Conservation (phyloP, 345 rosid genomes). For the Ricinus communis region DNA sequence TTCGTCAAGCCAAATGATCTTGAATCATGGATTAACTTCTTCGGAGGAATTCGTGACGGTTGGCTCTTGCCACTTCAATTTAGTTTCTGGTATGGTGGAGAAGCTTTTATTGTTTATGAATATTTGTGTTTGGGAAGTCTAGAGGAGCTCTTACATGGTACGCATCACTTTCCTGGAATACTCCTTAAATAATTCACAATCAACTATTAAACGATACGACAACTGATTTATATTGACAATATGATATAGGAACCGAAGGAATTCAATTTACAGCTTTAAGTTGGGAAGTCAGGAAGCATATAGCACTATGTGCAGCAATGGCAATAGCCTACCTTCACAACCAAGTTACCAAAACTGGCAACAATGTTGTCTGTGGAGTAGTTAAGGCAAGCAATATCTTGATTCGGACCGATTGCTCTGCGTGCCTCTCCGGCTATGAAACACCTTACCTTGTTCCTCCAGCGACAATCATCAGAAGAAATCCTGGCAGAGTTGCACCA, state of each 20-base stretch:
- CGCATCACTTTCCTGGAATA: background rate
- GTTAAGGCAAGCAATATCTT: constrained; percentile 34
- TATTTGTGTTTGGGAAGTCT: constrained; percentile 41
- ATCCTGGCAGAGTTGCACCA: constrained; percentile 29
- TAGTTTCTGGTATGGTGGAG: constrained; percentile 41
- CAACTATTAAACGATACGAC: too few species aligned
- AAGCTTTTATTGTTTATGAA: constrained; percentile 33
- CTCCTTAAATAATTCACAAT: background rate
- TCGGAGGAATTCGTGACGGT: constrained; percentile 21
- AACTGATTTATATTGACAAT: background rate
- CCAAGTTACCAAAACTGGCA: constrained; percentile 19
- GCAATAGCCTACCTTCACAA: constrained; percentile 33
- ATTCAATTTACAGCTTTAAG: constrained; percentile 29
- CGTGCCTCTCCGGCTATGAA: constrained; percentile 37
- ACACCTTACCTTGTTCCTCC: constrained; percentile 35
- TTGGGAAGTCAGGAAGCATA: constrained; percentile 23
- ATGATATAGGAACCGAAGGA: constrained; percentile 36
- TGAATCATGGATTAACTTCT: constrained; percentile 30
- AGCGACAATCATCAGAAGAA: constrained; percentile 28
- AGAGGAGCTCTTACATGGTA: constrained; percentile 43
- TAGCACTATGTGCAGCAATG: constrained; percentile 34
- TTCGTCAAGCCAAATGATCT: constrained; percentile 9
- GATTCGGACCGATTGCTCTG: constrained; percentile 24
- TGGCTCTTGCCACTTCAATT: constrained; percentile 32
- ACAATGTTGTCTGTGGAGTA: constrained; percentile 27